Evolutionary conservation across 2,329 filamentous ascomycete genomes (phyloP), one percentile per base, ranked within the genome.

Genomic region (Cladosporium sp.): DNA sequence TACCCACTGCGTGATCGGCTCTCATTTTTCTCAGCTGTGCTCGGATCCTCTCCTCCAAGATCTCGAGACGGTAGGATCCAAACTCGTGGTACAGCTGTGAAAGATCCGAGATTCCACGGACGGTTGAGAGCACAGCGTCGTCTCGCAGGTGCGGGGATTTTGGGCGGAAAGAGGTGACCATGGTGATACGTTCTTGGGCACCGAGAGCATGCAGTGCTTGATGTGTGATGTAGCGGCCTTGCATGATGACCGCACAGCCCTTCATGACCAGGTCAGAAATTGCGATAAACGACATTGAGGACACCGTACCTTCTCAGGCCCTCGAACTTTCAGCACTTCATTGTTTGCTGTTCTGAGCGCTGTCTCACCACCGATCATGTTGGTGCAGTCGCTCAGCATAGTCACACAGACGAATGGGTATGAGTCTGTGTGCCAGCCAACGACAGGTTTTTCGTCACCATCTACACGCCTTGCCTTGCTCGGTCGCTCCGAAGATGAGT

Each of bases 331-430:
- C 67, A 55, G 52, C 52, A 55, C 30, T 34, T 55, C 30, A 15
- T 55, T 34, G 30, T 55, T 34, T 86, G 79, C 83, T 1, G 80
- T 87, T 44, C 82, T 80, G n/a, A 90, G 74, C 1, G 85, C 87
- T 0, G 87, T 90, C 76, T 90, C 88, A 4, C 88, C 87, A 11
- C 88, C 88, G 14, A 87, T 77, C 87, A 90, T 90, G 44, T 80
- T 78, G 0, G 81, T 82, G 69, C 86, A 88, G 71, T 90, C 87
- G 41, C 85, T 87, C 32, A 90, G 81, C 87, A 90, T 90, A 8
- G 84, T 81, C n/a, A 90, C 87, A 69, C 87, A 89, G n/a, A 90
- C 87, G 72, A 89, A 90, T 0, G 87, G 87, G 72, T 88, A 89
- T 72, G 84, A 87, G 74, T 90, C 88, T 0, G 79, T 84, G 76